These are phyloP conservation scores for Mortierella sp. DNA, from an alignment of 371 early-diverging fungal genomes.

Conservation along the genomic window DNA sequence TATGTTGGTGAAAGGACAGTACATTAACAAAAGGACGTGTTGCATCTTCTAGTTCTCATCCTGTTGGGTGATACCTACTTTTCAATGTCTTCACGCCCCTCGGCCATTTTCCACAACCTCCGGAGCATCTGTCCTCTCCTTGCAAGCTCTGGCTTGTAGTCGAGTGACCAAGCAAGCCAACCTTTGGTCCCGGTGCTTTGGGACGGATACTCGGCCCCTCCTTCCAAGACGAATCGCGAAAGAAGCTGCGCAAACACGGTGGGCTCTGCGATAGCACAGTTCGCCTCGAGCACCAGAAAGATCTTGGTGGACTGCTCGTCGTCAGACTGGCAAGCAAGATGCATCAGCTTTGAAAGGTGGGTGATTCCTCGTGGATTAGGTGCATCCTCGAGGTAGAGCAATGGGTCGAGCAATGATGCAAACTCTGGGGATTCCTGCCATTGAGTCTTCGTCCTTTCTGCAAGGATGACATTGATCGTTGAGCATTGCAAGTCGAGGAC, in stretches of 20 bases:
- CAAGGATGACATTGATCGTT: slow-evolving; percentile 27
- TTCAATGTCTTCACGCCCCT: slow-evolving; percentile 29
- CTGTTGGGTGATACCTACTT: slow-evolving; percentile 4
- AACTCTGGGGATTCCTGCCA: slow-evolving; percentile 47
- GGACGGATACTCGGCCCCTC: slow-evolving; percentile 32
- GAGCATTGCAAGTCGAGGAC: slow-evolving; percentile 20
- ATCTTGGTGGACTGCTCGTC: slow-evolving; percentile 23
- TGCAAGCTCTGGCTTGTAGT: slow-evolving; percentile 41
- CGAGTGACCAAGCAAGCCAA: slow-evolving; percentile 35
- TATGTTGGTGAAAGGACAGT: background rate
- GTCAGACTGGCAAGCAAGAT: slow-evolving; percentile 24
- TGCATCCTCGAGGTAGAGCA: slow-evolving; percentile 13
- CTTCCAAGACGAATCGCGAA: slow-evolving; percentile 25
- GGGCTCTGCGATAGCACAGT: slow-evolving; percentile 33
- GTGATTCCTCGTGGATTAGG: slow-evolving; percentile 1
- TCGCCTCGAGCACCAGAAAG: slow-evolving; percentile 29
- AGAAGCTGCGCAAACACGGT: slow-evolving; percentile 20
- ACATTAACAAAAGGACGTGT: background rate
- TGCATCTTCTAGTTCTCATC: background rate
- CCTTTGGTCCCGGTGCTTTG: slow-evolving; percentile 12
- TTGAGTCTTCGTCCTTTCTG: slow-evolving; percentile 26
- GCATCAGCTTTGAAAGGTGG: slow-evolving; percentile 23
- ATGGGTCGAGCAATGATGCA: slow-evolving; percentile 19
- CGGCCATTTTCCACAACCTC: slow-evolving; percentile 35
- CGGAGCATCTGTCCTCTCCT: slow-evolving; percentile 34